Percentiles rank a stretch among this genome's conserved stretches.
Evolutionary conservation across 352 stramenopile genomes (phyloP).

Genomic region (Globisporangium takayamanum): DNA sequence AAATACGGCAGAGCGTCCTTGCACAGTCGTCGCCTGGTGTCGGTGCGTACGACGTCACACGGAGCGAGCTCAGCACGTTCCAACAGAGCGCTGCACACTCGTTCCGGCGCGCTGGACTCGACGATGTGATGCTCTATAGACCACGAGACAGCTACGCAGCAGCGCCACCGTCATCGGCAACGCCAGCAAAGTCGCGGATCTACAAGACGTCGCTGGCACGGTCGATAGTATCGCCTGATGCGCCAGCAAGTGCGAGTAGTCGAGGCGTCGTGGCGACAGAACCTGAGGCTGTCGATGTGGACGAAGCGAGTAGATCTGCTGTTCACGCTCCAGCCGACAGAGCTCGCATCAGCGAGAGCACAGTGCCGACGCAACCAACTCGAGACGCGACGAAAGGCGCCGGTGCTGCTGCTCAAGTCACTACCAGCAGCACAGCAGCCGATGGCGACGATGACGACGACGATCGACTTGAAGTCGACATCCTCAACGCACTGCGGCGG

Average conservation of each 20-base stretch:
- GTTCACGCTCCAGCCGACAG: neutral
- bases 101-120: conserved; percentile 21
- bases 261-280: too few species aligned
- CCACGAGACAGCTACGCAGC: neutral
- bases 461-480: conserved; percentile 13
- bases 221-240: conserved; percentile 3
- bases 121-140: neutral
- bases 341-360: neutral
- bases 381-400: too few species aligned
- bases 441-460: conserved; percentile 11
- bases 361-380: too few species aligned
- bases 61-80: conserved; percentile 40
- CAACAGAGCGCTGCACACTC: conserved; percentile 29
- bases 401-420: neutral
- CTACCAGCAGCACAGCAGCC: neutral
- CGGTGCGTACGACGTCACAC: conserved; percentile 41
- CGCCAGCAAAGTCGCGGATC: conserved; percentile 10
- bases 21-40: conserved; percentile 23
- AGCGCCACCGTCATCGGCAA: neutral
- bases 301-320: too few species aligned
- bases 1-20: neutral
- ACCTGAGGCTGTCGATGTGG: too few species aligned
- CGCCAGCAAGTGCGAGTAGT: neutral
- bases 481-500: conserved; percentile 29
- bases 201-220: conserved; percentile 25